phyloP scores from a whole-genome alignment of 441 rosid genomes.

The Gossypium schwendimanii region DNA sequence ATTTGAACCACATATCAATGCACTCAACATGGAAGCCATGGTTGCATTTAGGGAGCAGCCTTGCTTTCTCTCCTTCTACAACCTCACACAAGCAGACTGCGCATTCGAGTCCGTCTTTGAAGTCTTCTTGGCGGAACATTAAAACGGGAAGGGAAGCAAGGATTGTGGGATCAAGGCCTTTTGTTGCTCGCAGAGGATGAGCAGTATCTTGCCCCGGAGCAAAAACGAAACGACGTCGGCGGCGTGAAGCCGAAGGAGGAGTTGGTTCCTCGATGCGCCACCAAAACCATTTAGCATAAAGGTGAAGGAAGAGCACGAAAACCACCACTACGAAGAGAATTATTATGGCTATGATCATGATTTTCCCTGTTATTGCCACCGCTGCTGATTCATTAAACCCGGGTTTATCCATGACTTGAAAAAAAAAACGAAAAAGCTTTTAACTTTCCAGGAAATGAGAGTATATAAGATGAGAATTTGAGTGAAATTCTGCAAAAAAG shows the following conservation, averaged over 20 bases:
- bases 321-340: conserved; percentile 42
- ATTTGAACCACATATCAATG: conserved; percentile 72
- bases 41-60: conserved; percentile 43
- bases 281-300: conserved; percentile 71
- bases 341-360: conserved; percentile 48
- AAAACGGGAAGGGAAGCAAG: conserved; percentile 47
- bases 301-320: conserved; percentile 48
- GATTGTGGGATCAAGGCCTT: conserved; percentile 43
- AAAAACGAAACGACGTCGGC: conserved; percentile 49
- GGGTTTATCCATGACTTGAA: conserved; percentile 25
- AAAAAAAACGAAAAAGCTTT: background rate
- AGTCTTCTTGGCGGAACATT: conserved; percentile 36
- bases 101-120: conserved; percentile 64
- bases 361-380: conserved; percentile 48
- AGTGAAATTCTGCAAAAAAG: background rate
- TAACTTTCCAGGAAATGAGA: background rate
- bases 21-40: conserved; percentile 63
- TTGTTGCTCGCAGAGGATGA: conserved; percentile 13
- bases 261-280: conserved; percentile 52
- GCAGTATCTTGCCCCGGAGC: conserved; percentile 44
- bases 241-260: conserved; percentile 15
- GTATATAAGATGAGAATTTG: conserved; percentile 8
- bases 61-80: conserved; percentile 49
- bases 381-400: conserved; percentile 27
- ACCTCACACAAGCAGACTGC: conserved; percentile 62